Evolutionary conservation across 306 rosid species (phyloP).

Genomic region (Ceratonia siliqua): DNA sequence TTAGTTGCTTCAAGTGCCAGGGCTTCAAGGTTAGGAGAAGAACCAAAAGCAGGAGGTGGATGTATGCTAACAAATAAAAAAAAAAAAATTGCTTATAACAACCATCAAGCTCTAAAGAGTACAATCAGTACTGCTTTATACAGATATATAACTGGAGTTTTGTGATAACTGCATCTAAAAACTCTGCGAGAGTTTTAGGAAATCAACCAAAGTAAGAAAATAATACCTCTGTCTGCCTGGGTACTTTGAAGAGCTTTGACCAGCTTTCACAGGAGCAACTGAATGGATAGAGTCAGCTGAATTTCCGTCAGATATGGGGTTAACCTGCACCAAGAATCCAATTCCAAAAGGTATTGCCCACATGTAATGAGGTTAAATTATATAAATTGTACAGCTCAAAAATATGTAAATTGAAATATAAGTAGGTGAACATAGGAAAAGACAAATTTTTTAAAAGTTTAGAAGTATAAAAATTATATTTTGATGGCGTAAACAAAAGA

Average conservation of each 20-base stretch:
- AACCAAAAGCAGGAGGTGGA: slow-evolving; percentile 97
- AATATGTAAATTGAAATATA: too few relatives aligned
- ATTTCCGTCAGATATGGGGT: slow-evolving; percentile 56
- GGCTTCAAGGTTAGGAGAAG: slow-evolving; percentile 81
- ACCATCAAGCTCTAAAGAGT: neutral
- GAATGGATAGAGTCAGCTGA: slow-evolving; percentile 55
- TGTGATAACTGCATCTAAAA: too few relatives aligned
- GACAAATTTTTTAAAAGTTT: neutral
- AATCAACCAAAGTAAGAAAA: slow-evolving; percentile 18
- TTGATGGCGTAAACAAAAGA: neutral
- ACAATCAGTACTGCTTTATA: too few relatives aligned
- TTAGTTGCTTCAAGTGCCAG: slow-evolving; percentile 59
- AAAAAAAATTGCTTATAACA: slow-evolving; percentile 30
- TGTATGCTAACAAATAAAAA: slow-evolving; percentile 58
- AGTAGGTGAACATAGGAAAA: too few relatives aligned
- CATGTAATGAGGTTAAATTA: too few relatives aligned
- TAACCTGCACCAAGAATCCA: slow-evolving; percentile 72
- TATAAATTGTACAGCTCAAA: too few relatives aligned
- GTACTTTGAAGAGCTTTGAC: slow-evolving; percentile 74
- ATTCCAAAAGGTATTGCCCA: too few relatives aligned
- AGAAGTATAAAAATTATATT: neutral
- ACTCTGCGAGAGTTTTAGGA: slow-evolving; percentile 9
- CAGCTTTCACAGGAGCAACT: slow-evolving; percentile 85
- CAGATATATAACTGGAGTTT: too few relatives aligned
- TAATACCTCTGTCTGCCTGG: slow-evolving; percentile 78